Percentiles rank a stretch among this genome's conserved stretches.
Conservation (phyloP, 1,284 basidiomycete genomes). For the Retiboletus flavoniger region DNA sequence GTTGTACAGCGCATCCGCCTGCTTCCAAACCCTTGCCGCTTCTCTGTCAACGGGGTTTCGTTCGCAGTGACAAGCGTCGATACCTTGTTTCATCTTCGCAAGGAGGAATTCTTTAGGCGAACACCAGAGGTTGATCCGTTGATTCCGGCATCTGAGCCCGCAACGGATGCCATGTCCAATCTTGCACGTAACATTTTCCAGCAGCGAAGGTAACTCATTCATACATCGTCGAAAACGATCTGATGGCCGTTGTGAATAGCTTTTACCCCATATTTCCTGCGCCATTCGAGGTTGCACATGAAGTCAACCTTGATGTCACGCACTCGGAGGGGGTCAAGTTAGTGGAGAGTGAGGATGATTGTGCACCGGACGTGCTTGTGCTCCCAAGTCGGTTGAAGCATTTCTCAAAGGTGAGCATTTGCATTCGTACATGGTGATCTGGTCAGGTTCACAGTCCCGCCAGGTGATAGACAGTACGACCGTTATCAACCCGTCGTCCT, state of each 20-base stretch:
- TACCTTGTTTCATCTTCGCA: constrained; percentile 83
- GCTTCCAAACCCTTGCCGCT: constrained; percentile 85
- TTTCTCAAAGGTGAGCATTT: constrained; percentile 69
- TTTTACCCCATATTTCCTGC: constrained; percentile 96
- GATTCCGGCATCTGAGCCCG: constrained; percentile 44
- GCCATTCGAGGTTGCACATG: constrained; percentile 67
- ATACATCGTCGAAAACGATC: neutral
- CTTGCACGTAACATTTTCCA: constrained; percentile 79
- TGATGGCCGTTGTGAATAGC: constrained; percentile 39
- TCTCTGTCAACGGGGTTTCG: constrained; percentile 81
- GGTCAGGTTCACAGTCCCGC: neutral
- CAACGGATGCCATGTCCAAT: constrained; percentile 75
- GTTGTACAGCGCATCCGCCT: constrained; percentile 63
- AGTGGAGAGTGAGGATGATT: constrained; percentile 42
- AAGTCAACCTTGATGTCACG: constrained; percentile 86
- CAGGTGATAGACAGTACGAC: constrained; percentile 67
- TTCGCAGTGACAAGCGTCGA: constrained; percentile 85
- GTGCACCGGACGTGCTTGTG: constrained; percentile 80
- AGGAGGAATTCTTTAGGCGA: constrained; percentile 78
- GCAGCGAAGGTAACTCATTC: constrained; percentile 69
- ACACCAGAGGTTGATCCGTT: constrained; percentile 61
- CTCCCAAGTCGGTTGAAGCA: constrained; percentile 83
- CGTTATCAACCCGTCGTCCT: constrained; percentile 71
- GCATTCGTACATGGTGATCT: neutral
- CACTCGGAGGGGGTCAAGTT: constrained; percentile 60